Base-by-base conservation (phyloP, 257 asterid species). In the Nicotiana knightiana region DNA sequence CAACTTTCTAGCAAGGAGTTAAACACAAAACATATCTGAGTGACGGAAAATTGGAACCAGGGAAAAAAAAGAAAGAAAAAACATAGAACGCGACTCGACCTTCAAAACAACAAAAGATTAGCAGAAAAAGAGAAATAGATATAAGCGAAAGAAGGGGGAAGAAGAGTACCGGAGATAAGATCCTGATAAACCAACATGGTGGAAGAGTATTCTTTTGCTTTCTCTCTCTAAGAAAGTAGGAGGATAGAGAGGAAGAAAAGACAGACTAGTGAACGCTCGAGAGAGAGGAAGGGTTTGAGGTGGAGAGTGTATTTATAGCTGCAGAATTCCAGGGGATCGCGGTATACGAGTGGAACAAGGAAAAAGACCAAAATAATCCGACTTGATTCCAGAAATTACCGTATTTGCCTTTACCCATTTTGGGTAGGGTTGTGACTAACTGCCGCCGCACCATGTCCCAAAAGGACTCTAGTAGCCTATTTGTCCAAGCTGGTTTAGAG, bases 111-210 rank as follows among this genome's bases (percentile, higher is more conserved):
- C 6, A 13, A 26, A 51, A 15, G n/a, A 30, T 46, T 15, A 48
- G 11, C 48, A 7, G 48, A 43, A 15, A 26, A 53, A n/a, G 66
- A 39, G 80, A 82, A 54, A 28, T 43, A 43, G 48, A 43, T 8
- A 43, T 43, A 9, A 18, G 18, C 33, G 6, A 59, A 32, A 43
- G 30, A 9, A 16, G 39, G n/a, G 17, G 17, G n/a, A 54, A 12
- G 21, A 46, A 6, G 13, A 71, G 17, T 21, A 39, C 62, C 10
- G 2, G 32, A 4, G 62, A 93, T 83, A 39, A 91, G 80, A 91
- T 93, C 97, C 39, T 90, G 94, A 37, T 91, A 93, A 84, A 93
- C 92, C 94, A 93, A 86, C 94, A 90, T 89, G 87, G 28, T 85
- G 67, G 58, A 13, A 73, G 21, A 13, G 21, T 73, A 48, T 18